Percentiles rank a stretch among this genome's conserved stretches.
Evolutionary conservation across 2,329 filamentous ascomycete species (phyloP).

Genomic region (Talaromyces marneffei): DNA sequence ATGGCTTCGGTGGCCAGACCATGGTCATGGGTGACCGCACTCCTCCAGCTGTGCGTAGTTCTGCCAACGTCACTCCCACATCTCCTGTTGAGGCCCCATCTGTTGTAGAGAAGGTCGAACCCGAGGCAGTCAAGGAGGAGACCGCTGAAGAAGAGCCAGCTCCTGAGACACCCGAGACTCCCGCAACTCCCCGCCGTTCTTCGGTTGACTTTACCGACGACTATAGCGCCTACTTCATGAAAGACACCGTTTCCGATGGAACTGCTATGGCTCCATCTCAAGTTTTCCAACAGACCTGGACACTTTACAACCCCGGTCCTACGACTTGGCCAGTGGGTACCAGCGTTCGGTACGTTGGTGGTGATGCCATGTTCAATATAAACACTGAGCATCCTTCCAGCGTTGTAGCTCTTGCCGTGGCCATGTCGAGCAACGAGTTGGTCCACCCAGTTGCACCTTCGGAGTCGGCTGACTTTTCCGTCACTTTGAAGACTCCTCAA

Average conservation of each 20-base stretch:
- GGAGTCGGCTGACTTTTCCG: constrained; percentile 72
- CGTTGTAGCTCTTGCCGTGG: constrained; percentile 67
- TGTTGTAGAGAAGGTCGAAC: constrained; percentile 5
- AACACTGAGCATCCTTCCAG: constrained; percentile 75
- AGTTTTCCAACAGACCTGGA: constrained; percentile 86
- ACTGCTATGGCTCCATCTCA: constrained; percentile 63
- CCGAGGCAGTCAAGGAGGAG: constrained; percentile 5
- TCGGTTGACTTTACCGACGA: not conserved
- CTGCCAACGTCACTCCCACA: constrained; percentile 21
- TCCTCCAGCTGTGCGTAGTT: constrained; percentile 22
- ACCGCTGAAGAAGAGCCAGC: not conserved
- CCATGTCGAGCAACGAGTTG: constrained; percentile 76
- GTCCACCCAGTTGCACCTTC: constrained; percentile 64
- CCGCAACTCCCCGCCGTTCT: not conserved
- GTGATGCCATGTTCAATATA: constrained; percentile 92
- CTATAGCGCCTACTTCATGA: constrained; percentile 51
- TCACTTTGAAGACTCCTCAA: constrained; percentile 72
- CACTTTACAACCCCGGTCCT: constrained; percentile 76
- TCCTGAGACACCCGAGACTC: constrained; percentile 25
- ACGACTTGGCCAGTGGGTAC: constrained; percentile 80
- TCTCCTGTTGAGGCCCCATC: constrained; percentile 7
- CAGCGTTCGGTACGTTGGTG: constrained; percentile 84
- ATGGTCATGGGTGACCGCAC: constrained; percentile 66
- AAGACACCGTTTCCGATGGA: constrained; percentile 74
- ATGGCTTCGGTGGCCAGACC: constrained; percentile 59